Conservation (phyloP, 202 grass and related monocot species). For the Musa balbisiana region DNA sequence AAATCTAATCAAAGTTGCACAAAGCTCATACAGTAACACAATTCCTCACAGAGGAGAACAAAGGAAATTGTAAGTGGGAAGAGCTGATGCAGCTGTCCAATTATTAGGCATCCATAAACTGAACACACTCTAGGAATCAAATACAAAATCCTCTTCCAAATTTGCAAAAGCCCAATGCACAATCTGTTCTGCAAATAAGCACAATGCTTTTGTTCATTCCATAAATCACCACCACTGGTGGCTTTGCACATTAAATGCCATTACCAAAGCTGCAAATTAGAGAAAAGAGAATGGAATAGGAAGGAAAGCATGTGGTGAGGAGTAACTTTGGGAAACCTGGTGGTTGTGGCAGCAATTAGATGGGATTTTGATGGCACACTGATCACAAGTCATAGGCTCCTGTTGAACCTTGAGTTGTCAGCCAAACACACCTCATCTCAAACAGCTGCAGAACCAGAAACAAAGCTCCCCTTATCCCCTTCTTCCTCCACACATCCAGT, state of each 20-base stretch:
- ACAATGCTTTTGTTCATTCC: background rate
- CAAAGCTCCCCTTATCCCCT: background rate
- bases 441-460: background rate
- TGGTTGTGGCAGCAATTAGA: constrained; percentile 15
- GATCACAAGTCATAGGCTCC: no score
- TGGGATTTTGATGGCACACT: background rate
- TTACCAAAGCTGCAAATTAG: background rate
- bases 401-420: no score
- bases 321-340: constrained; percentile 17
- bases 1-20: no score
- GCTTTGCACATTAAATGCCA: constrained; percentile 21
- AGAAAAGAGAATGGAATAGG: constrained; percentile 10
- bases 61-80: no score
- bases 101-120: no score
- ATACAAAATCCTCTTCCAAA: background rate
- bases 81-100: no score
- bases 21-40: no score
- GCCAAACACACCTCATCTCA: no score
- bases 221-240: constrained; percentile 19
- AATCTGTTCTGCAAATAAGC: no score
- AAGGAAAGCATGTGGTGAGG: constrained; percentile 20
- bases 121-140: no score
- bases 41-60: no score
- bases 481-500: background rate
- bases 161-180: background rate